Base-by-base conservation (phyloP, 768 basidiomycete species). In the Mycena filopes region DNA sequence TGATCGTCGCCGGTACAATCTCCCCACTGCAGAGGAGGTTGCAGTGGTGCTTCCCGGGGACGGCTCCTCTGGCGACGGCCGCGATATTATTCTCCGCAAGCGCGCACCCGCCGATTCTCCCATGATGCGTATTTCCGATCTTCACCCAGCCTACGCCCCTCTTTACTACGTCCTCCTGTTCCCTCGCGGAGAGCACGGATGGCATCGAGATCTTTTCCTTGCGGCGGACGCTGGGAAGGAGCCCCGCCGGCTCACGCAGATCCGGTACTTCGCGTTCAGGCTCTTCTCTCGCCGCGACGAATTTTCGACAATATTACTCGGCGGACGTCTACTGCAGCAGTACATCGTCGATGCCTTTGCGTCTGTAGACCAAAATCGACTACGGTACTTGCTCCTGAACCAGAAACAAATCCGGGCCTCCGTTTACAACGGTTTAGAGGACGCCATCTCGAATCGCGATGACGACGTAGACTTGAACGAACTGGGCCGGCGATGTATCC, bases 301-400 rank as follows among this genome's bases (percentile, higher is more conserved):
- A 31, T 74, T 73, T 28, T 46, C 63, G 16, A 71, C 73, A 33
- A 47, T 84, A 9, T 75, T 80, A 25, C 74, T 66, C 76, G 80
- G 42, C 78, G 80, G 36, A 80, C 79, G 49, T 21, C 83, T 25
- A 79, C 75, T 55, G 78, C 83, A 73, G 69, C 57, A 0, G n/a
- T n/a, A n/a, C n/a, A n/a, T n/a, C n/a, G n/a, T n/a, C n/a, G n/a
- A n/a, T n/a, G n/a, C n/a, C n/a, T 84, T 75, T 75, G 80, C 81
- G 10, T 70, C 70, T 1, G 68, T 75, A 29, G 80, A 83, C 2
- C 76, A 80, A 10, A 56, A 58, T 10, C 70, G 75, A 4, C 71
- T 83, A 2, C 47, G 48, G n/a, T 84, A 67, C 65, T 36, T 73
- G 2, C 57, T 60, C 20, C 38, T 66, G 4, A 9, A 4, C 23